phyloP scores from a whole-genome alignment of 2,329 filamentous ascomycete genomes.

The Aspergillus hiratsukae region DNA sequence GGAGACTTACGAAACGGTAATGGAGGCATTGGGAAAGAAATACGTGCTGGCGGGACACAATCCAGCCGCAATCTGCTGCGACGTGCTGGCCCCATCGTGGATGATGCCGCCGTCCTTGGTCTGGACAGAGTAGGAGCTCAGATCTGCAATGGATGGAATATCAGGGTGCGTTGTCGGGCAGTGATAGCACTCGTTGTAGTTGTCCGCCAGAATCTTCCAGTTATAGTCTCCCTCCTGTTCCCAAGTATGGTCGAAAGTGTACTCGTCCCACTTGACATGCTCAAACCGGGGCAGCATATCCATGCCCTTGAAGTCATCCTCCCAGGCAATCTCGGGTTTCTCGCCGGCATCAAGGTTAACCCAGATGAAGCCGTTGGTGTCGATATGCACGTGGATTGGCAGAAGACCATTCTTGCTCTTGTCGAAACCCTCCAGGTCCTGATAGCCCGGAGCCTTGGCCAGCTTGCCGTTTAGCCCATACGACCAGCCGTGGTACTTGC shows the following conservation, averaged over 20 bases:
- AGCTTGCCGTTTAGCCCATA: conserved; percentile 55
- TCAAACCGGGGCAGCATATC: conserved; percentile 45
- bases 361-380: conserved; percentile 55
- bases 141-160: conserved; percentile 44
- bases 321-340: conserved; percentile 48
- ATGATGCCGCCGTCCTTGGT: conserved; percentile 47
- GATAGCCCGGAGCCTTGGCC: conserved; percentile 55
- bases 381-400: conserved; percentile 51
- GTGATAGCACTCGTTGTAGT: conserved; percentile 53
- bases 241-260: conserved; percentile 55
- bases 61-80: conserved; percentile 46
- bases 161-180: conserved; percentile 20
- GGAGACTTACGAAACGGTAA: conserved; percentile 29
- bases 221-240: conserved; percentile 55
- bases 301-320: conserved; percentile 48
- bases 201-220: conserved; percentile 59
- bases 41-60: conserved; percentile 36
- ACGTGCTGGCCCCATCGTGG: conserved; percentile 43
- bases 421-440: conserved; percentile 53
- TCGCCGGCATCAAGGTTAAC: conserved; percentile 51
- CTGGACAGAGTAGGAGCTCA: conserved; percentile 51
- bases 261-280: conserved; percentile 50
- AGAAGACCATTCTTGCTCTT: conserved; percentile 52
- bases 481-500: conserved; percentile 59
- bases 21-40: conserved; percentile 32